Evolutionary conservation across 2,329 filamentous ascomycete species (phyloP).

Genomic region (Berkeleyomyces basicola): DNA sequence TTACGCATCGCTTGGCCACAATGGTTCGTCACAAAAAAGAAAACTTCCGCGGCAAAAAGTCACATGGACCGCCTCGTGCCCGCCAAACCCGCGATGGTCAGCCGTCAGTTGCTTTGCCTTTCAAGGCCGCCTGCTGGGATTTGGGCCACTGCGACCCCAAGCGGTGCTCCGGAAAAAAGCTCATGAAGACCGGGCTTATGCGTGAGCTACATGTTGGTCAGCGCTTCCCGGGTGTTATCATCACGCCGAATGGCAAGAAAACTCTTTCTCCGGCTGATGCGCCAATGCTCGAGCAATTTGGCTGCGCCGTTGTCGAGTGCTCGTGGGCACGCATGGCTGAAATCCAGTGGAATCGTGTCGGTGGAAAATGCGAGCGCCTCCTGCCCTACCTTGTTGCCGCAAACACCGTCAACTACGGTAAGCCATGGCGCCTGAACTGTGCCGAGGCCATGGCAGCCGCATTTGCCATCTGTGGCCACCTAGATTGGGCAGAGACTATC

Average conservation of each 20-base stretch:
- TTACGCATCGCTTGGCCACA: background rate
- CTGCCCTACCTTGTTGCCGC: conserved; percentile 91
- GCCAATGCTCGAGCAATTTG: conserved; percentile 68
- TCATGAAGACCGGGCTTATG: conserved; percentile 88
- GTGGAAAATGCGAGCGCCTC: conserved; percentile 79
- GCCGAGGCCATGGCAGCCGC: conserved; percentile 86
- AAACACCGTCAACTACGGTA: conserved; percentile 94
- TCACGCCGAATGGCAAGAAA: conserved; percentile 84
- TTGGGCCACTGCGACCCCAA: conserved; percentile 95
- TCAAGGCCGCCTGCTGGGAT: conserved; percentile 96
- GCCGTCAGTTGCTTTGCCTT: conserved; percentile 31
- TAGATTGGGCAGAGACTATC: conserved; percentile 77
- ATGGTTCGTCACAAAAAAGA: conserved; percentile 99
- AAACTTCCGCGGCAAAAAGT: conserved; percentile 59
- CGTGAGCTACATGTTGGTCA: conserved; percentile 82
- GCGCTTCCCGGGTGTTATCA: conserved; percentile 79
- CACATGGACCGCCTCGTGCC: conserved; percentile 39
- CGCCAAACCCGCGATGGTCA: conserved; percentile 31
- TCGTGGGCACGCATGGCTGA: conserved; percentile 90
- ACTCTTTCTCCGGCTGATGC: conserved; percentile 70
- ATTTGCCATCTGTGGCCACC: conserved; percentile 81
- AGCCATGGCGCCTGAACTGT: conserved; percentile 88
- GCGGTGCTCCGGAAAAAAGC: conserved; percentile 83
- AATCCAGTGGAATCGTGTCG: conserved; percentile 79
- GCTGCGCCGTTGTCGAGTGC: conserved; percentile 91